These are phyloP conservation scores for Exophiala xenobiotica DNA, from an alignment of 2,329 filamentous ascomycete genomes.

Conservation along the genomic window DNA sequence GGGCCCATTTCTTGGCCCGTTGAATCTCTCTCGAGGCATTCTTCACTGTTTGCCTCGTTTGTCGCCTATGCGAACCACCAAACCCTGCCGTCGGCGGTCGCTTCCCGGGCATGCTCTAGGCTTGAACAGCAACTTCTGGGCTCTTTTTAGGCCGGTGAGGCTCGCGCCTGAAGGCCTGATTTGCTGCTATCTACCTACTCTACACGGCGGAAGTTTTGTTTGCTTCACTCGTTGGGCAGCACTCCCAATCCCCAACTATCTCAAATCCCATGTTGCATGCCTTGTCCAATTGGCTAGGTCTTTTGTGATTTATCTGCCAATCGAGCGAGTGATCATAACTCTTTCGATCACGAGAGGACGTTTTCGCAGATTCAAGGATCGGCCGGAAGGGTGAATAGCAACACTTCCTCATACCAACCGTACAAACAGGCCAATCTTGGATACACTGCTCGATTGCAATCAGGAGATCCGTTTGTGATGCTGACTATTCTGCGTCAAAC, in stretches of 20 bases:
- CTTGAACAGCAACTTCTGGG: neutral
- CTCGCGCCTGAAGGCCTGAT: too few species aligned
- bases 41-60: neutral
- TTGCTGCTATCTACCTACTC: too few species aligned
- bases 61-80: slow-evolving; percentile 3
- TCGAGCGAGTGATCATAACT: slow-evolving; percentile 3
- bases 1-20: neutral
- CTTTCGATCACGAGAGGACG: too few species aligned
- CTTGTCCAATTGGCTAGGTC: slow-evolving; percentile 13
- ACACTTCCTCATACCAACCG: too few species aligned
- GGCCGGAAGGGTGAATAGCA: too few species aligned
- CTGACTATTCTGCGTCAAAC: neutral
- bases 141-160: too few species aligned
- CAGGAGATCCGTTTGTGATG: neutral
- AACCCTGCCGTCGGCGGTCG: neutral
- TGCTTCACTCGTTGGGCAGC: slow-evolving; percentile 19
- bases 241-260: slow-evolving; percentile 5
- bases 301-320: neutral
- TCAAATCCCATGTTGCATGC: neutral
- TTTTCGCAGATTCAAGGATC: too few species aligned
- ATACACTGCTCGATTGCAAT: too few species aligned
- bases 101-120: neutral
- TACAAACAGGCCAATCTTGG: too few species aligned
- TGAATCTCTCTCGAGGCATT: neutral
- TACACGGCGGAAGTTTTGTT: neutral